Evolutionary conservation across 345 rosid species (phyloP).

Genomic region (Ailanthus altissimus): DNA sequence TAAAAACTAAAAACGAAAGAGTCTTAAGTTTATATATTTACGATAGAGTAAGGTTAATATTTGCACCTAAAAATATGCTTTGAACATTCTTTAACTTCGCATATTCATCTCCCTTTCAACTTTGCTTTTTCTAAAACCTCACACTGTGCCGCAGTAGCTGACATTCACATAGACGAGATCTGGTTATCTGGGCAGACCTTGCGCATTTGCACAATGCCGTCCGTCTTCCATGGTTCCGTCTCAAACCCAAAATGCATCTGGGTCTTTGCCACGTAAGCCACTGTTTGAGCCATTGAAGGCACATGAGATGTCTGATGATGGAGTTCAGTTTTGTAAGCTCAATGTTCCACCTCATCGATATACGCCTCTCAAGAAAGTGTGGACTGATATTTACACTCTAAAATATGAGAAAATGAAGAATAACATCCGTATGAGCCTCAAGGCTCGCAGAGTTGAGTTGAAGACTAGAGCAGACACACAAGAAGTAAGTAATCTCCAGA

Average conservation of each 20-base stretch:
- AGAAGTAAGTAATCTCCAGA: constrained; percentile 75
- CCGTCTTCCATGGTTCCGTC: constrained; percentile 39
- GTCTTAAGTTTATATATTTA: too few species aligned
- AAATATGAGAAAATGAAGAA: constrained; percentile 82
- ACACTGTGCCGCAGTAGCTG: background rate
- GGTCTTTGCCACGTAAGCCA: constrained; percentile 57
- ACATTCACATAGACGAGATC: background rate
- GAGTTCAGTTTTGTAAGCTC: constrained; percentile 66
- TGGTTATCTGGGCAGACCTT: background rate
- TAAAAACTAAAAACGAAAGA: too few species aligned
- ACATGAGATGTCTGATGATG: constrained; percentile 84
- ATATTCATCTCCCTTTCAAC: background rate
- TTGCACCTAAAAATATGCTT: too few species aligned
- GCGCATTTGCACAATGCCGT: constrained; percentile 18
- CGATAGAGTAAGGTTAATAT: too few species aligned
- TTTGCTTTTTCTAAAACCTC: background rate
- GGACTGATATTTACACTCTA: constrained; percentile 82
- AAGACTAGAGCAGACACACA: constrained; percentile 74
- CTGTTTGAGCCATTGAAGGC: constrained; percentile 69
- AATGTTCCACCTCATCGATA: constrained; percentile 81
- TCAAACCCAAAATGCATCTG: constrained; percentile 13
- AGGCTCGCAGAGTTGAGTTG: constrained; percentile 78
- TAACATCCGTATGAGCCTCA: constrained; percentile 85
- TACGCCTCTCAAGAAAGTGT: constrained; percentile 76
- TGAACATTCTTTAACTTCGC: too few species aligned